Evolutionary conservation across 306 rosid genomes (phyloP).

Genomic region (Malus orientalis): DNA sequence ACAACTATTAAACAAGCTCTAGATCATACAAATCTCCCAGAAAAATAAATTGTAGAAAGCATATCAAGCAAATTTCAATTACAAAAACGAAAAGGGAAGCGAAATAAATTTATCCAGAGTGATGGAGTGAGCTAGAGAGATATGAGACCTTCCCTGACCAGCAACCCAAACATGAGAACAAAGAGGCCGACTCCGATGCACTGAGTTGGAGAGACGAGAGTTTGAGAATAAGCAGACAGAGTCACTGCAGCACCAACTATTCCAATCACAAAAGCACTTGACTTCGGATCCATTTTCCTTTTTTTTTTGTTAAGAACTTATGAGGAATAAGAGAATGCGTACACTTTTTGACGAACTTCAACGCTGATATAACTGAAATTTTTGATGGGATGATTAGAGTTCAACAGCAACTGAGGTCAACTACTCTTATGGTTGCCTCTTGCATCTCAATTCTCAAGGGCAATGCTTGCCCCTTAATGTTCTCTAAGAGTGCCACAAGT

Average conservation of each 20-base stretch:
- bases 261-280: conserved; percentile 51
- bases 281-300: conserved; percentile 47
- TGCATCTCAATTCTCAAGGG: background rate
- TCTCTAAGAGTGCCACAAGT: conserved; percentile 9
- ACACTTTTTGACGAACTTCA: background rate
- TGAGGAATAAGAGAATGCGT: too few relatives aligned
- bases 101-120: too few relatives aligned
- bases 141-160: conserved; percentile 69
- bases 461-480: background rate
- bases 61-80: too few relatives aligned
- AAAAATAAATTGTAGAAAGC: too few relatives aligned
- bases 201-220: conserved; percentile 44
- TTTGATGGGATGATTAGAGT: background rate
- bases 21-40: too few relatives aligned
- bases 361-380: background rate
- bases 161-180: conserved; percentile 60
- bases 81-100: too few relatives aligned
- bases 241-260: conserved; percentile 61
- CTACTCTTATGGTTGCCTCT: background rate
- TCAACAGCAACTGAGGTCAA: conserved; percentile 4
- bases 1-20: too few relatives aligned
- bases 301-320: background rate
- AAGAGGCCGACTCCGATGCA: conserved; percentile 59
- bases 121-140: conserved; percentile 23
- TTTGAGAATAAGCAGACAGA: conserved; percentile 60